Conservation (phyloP, 768 basidiomycete genomes). For the Tulasnella sp. region DNA sequence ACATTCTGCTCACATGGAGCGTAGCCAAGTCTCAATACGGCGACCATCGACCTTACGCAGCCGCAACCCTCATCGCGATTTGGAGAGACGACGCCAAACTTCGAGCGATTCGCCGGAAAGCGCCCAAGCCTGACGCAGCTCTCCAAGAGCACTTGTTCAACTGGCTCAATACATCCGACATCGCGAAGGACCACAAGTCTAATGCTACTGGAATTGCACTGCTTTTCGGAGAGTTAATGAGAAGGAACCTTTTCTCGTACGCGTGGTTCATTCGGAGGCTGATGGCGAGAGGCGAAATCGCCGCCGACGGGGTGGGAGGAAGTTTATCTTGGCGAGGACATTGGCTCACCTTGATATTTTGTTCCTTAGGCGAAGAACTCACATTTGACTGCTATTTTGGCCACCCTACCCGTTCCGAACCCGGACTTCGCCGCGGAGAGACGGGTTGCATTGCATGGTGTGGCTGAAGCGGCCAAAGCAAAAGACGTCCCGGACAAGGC, state of each 20-base stretch:
- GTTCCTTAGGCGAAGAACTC: constrained; percentile 36
- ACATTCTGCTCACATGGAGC: constrained; percentile 68
- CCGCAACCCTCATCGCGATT: constrained; percentile 50
- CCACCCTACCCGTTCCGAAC: constrained; percentile 59
- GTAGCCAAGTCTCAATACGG: constrained; percentile 73
- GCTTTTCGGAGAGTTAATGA: constrained; percentile 61
- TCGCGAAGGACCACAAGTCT: constrained; percentile 38
- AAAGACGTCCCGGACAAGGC: constrained; percentile 56
- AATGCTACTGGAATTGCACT: constrained; percentile 53
- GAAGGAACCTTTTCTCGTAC: constrained; percentile 61
- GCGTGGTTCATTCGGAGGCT: constrained; percentile 64
- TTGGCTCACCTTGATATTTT: too few species aligned
- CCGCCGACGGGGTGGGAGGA: constrained; percentile 25
- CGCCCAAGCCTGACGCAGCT: constrained; percentile 46
- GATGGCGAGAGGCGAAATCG: constrained; percentile 65
- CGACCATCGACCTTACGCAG: constrained; percentile 67
- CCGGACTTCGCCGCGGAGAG: constrained; percentile 55
- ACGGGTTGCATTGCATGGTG: constrained; percentile 56
- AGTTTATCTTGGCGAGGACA: too few species aligned
- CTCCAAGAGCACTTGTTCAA: constrained; percentile 70
- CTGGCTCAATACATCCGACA: constrained; percentile 62
- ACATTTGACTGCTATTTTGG: constrained; percentile 56
- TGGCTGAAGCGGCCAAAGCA: constrained; percentile 46
- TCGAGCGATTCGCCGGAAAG: constrained; percentile 50
- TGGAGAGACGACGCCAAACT: constrained; percentile 53